Evolutionary conservation across 495 filamentous ascomycete genomes (phyloP), one percentile per base, ranked within the genome.

Genomic region (Lentithecium fluviatile): DNA sequence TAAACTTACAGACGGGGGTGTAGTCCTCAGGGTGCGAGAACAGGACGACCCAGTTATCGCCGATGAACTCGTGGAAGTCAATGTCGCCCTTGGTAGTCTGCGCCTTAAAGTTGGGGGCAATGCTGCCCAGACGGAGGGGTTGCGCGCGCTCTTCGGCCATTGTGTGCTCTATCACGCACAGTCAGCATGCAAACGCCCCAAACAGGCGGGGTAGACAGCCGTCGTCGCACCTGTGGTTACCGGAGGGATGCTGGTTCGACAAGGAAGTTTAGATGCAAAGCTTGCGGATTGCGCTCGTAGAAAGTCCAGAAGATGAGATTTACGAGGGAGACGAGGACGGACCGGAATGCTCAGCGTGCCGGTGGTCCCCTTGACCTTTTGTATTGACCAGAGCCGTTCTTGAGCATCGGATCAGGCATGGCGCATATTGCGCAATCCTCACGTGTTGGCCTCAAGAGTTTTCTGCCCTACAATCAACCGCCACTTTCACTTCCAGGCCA

Each of bases 21-120:
- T 74, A 79, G 73, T 80, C 75, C 75, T 94, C 91, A 29, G 94
- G 94, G 82, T 98, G 94, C 32, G 92, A 96, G 85, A 97, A 98
- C 73, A 97, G 84, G 66, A 98, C 83, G 61, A 89, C 87, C 94
- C 94, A 98, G 65, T 83, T 89, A 80, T 93, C 82, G 72, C 90
- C 95, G 68, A 97, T 89, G 78, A 88, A 98, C 71, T 97, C 84
- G 77, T 98, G 95, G 83, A 97, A 96, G 79, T 95, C 86, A 76
- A 98, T 97, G 54, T 83, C 84, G 62, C 94, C 94, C 55, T 80
- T 83, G 71, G 93, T 96, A 73, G 93, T 95, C 54, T 94, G 88
- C 62, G 93, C 88, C 71, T 94, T 74, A 82, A 97, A 97, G 83
- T 96, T 88, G 66, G 93, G 93, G 74, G 93, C 93, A 73, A 82